phyloP scores from a whole-genome alignment of 257 asterid species.

The Coffea canephora region DNA sequence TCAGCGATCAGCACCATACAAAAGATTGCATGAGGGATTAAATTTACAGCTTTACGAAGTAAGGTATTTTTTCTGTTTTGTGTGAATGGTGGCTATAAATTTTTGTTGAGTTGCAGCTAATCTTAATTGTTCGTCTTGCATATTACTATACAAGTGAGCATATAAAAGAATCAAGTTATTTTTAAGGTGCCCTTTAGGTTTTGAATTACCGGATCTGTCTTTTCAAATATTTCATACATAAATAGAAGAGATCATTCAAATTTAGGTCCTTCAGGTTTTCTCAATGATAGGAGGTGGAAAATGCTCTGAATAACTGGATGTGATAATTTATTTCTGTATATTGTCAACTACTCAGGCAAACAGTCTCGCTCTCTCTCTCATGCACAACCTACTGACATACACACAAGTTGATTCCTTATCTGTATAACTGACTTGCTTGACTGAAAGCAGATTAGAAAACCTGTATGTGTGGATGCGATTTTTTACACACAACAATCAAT shows the following conservation, averaged over 20 bases:
- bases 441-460: background rate
- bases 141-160: background rate
- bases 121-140: background rate
- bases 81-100: background rate
- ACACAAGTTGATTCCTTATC: background rate
- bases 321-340: background rate
- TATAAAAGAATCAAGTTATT: background rate
- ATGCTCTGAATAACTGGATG: background rate
- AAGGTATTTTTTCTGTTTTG: conserved; percentile 8
- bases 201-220: background rate
- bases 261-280: background rate
- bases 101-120: background rate
- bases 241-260: background rate
- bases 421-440: background rate
- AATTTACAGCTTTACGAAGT: background rate
- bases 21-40: conserved; percentile 11
- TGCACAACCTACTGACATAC: background rate
- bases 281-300: background rate
- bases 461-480: background rate
- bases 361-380: background rate
- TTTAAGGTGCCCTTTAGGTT: background rate
- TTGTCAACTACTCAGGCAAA: background rate
- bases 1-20: background rate
- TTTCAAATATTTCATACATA: background rate
- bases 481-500: background rate